Evolutionary conservation across 768 basidiomycete genomes (phyloP).

Genomic region (Pleurotus ostreatus): DNA sequence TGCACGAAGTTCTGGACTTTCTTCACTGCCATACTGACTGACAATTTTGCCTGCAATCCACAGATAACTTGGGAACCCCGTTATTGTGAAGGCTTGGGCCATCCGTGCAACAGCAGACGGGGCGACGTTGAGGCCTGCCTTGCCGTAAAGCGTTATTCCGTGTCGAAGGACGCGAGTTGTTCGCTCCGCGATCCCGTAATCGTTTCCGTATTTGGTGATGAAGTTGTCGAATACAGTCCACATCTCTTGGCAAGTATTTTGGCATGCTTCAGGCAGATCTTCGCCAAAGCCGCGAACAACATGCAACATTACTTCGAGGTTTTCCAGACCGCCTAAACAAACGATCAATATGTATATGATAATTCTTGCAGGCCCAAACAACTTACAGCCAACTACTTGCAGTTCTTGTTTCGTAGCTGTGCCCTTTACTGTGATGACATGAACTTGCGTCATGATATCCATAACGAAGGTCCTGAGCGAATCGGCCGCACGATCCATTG

Average conservation of each 20-base stretch:
- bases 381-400: conserved; percentile 63
- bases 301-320: conserved; percentile 86
- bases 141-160: conserved; percentile 78
- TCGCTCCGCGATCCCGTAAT: conserved; percentile 77
- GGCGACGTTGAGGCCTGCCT: conserved; percentile 59
- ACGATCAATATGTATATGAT: background rate
- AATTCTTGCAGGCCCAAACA: background rate
- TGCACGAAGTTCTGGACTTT: conserved; percentile 48
- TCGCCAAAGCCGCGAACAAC: conserved; percentile 82
- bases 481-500: conserved; percentile 80
- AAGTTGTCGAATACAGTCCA: conserved; percentile 84
- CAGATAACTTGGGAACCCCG: conserved; percentile 81
- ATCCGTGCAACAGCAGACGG: conserved; percentile 72
- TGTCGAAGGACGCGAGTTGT: conserved; percentile 81
- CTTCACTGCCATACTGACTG: conserved; percentile 68
- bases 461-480: conserved; percentile 84
- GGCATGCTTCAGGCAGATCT: conserved; percentile 76
- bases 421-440: conserved; percentile 53
- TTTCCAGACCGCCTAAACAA: conserved; percentile 76
- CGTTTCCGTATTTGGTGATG: conserved; percentile 70
- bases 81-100: conserved; percentile 72
- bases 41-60: conserved; percentile 93
- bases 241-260: conserved; percentile 70
- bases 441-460: conserved; percentile 78
- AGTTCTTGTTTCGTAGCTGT: conserved; percentile 69